Evolutionary conservation across 768 basidiomycete species (phyloP), one percentile per base, ranked within the genome.

Genomic region (Trametes cinnabarina): DNA sequence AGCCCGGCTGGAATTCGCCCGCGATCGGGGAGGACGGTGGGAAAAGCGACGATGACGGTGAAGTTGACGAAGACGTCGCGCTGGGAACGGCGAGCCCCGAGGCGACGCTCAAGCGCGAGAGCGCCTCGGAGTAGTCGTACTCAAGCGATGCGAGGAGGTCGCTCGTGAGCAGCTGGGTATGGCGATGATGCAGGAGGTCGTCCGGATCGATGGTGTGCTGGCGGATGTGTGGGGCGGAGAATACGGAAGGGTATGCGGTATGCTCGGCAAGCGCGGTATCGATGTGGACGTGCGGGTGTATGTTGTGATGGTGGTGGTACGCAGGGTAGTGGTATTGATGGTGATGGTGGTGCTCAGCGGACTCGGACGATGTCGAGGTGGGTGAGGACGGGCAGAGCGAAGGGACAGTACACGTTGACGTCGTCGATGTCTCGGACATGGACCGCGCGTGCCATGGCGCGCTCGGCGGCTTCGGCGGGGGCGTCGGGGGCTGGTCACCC

Each of bases 1-100:
- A 76, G n/a, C 76, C 74, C n/a, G 79, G 74, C 58, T 78, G 68
- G 43, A 76, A 71, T 23, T 65, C 67, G 20, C 72, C 65, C 22
- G 50, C 5, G 10, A 15, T 39, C 37, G n/a, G 37, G 5, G 37
- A n/a, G 37, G n/a, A 8, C 5, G 37, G 37, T 10, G n/a, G 37
- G 14, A 4, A n/a, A 15, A 39, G 5, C 34, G 14, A 14, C 34
- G 34, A 14, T 7, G 34, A 14, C 14, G 34, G 34, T 47, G 11
- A 60, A 46, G 26, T 37, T 57, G 44, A 62, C 25, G 48, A 30
- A 20, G 51, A 35, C 17, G 62, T 55, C 11, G 55, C 51, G 41
- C 60, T 32, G 12, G 42, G 41, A n/a, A 59, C 35, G 14, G 46
- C 39, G 4, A 44, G 26, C 20, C 49, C 34, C 17, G 61, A 57